phyloP scores from a whole-genome alignment of 192 early-diverging fungal genomes.

The Podila minutissima region DNA sequence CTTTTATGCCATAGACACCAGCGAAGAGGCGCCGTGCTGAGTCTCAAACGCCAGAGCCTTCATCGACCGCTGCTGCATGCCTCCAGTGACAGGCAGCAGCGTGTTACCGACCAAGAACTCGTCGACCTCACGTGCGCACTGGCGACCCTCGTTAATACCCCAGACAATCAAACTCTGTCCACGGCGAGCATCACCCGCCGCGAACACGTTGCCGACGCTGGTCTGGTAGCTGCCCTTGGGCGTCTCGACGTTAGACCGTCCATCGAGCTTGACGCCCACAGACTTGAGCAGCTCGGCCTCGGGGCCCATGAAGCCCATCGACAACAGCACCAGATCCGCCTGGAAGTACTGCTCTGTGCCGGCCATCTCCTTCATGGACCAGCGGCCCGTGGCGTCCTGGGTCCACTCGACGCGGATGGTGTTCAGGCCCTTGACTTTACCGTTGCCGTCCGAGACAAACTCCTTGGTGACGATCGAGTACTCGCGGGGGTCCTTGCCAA shows the following conservation, averaged over 20 bases:
- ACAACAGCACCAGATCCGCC: conserved; percentile 92
- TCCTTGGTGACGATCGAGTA: conserved; percentile 96
- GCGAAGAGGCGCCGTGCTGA: background rate
- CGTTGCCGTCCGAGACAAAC: conserved; percentile 86
- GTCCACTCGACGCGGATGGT: conserved; percentile 97
- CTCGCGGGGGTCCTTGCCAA: conserved; percentile 95
- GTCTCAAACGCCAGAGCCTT: conserved; percentile 46
- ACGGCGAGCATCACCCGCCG: conserved; percentile 97
- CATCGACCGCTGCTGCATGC: conserved; percentile 74
- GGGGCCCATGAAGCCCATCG: conserved; percentile 97
- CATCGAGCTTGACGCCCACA: conserved; percentile 80
- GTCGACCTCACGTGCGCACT: conserved; percentile 94
- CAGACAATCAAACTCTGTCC: conserved; percentile 97
- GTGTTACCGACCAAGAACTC: conserved; percentile 83
- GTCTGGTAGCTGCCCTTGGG: conserved; percentile 82
- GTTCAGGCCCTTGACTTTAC: conserved; percentile 89
- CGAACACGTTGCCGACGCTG: conserved; percentile 83
- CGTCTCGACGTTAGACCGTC: conserved; percentile 85
- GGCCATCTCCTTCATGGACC: conserved; percentile 90
- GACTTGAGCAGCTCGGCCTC: conserved; percentile 86
- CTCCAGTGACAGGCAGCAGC: conserved; percentile 88
- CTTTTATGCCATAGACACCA: conserved; percentile 14
- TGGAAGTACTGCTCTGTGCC: conserved; percentile 86
- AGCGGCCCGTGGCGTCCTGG: conserved; percentile 76
- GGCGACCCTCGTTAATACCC: conserved; percentile 98